phyloP scores from a whole-genome alignment of 768 basidiomycete species.

The Serendipita sp. region DNA sequence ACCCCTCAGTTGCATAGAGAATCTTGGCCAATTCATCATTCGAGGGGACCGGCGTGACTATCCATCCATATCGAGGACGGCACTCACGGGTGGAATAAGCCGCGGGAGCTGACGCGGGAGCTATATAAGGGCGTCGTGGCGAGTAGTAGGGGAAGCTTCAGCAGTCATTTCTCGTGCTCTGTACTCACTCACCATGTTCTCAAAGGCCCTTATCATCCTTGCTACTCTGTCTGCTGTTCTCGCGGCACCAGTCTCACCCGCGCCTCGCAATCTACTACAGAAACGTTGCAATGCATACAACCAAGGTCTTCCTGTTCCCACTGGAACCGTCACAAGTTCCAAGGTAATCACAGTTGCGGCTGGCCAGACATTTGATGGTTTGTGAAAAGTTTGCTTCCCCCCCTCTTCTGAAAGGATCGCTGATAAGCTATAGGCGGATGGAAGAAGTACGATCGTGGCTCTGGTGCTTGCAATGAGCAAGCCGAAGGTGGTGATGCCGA shows the following conservation, averaged over 20 bases:
- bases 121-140: too few relatives aligned
- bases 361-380: constrained; percentile 3
- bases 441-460: constrained; percentile 22
- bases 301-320: neutral
- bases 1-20: too few relatives aligned
- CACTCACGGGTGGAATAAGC: too few relatives aligned
- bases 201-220: neutral
- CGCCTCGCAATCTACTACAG: neutral
- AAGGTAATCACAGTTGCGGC: neutral
- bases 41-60: too few relatives aligned
- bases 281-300: neutral
- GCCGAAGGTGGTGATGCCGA: constrained; percentile 26
- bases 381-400: neutral
- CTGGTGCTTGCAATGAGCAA: constrained; percentile 26
- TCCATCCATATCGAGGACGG: too few relatives aligned
- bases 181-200: too few relatives aligned
- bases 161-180: too few relatives aligned
- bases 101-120: too few relatives aligned
- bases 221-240: neutral
- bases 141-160: too few relatives aligned
- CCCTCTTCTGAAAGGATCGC: neutral
- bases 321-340: neutral
- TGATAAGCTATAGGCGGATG: neutral
- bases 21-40: too few relatives aligned
- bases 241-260: neutral